A percentile compares a stretch with the other conserved stretches of the same genome.
phyloP scores from a whole-genome alignment of 139 green algal genomes.

The Auxenochlorella pyrenoidosa region DNA sequence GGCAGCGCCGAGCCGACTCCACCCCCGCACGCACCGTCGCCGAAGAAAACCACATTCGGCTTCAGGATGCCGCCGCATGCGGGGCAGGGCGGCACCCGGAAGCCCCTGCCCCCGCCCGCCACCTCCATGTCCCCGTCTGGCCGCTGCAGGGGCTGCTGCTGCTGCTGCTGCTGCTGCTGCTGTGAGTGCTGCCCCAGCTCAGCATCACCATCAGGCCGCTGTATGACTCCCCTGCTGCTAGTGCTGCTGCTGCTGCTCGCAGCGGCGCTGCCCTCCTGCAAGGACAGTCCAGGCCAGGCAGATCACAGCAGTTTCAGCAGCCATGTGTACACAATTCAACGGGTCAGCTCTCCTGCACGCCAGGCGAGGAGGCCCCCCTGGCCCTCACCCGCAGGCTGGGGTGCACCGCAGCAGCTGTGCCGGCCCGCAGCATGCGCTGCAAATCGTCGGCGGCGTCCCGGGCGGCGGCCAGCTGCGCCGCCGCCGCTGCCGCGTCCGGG shows the following conservation, averaged over 20 bases:
- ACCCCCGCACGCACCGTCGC: conserved; percentile 51
- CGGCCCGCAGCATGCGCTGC: conserved; percentile 25
- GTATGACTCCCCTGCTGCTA: background rate
- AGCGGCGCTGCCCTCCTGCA: conserved; percentile 4
- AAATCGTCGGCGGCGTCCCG: background rate
- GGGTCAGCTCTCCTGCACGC: no score
- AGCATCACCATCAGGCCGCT: no score
- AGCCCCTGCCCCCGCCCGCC: conserved; percentile 54
- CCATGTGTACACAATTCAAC: background rate
- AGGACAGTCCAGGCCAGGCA: background rate
- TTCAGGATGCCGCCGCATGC: conserved; percentile 84
- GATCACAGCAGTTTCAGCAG: background rate
- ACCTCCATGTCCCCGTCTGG: conserved; percentile 90
- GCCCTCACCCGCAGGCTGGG: conserved; percentile 22
- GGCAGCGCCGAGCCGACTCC: background rate
- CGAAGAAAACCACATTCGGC: conserved; percentile 92
- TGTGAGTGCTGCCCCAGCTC: background rate
- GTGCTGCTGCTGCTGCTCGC: conserved; percentile 4
- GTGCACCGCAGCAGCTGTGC: conserved; percentile 24
- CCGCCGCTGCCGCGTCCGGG: conserved; percentile 52
- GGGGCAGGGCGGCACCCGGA: conserved; percentile 75
- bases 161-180: background rate
- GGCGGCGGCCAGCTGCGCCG: conserved; percentile 41
- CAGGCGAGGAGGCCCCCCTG: background rate
- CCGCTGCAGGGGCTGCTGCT: conserved; percentile 33